These are phyloP conservation scores for Trametes hirsuta DNA, from an alignment of 1,284 basidiomycete genomes.

Conservation along the genomic window DNA sequence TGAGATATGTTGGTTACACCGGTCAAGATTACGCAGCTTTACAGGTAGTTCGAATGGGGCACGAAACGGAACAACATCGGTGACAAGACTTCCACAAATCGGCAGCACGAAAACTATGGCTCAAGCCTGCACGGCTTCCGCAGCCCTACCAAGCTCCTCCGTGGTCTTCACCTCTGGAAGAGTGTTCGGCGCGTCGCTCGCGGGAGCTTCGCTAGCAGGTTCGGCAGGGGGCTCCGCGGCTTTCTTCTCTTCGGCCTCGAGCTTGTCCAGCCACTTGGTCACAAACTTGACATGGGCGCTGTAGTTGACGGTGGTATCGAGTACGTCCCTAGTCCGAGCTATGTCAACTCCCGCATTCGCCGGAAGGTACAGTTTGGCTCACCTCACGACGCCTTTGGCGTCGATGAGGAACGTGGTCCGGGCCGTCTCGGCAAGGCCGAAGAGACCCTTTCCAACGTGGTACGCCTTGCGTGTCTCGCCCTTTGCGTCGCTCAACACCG, in stretches of 20 bases:
- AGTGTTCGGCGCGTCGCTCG: constrained; percentile 3
- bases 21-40: not conserved
- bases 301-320: constrained; percentile 62
- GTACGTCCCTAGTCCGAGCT: constrained; percentile 45
- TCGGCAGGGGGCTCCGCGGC: constrained; percentile 20
- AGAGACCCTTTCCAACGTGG: constrained; percentile 61
- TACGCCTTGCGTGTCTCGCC: constrained; percentile 67
- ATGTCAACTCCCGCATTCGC: constrained; percentile 2
- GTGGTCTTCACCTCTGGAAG: constrained; percentile 6
- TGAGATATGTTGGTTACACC: not conserved
- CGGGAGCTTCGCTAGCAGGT: constrained; percentile 7
- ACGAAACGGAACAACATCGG: not conserved
- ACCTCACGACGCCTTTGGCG: constrained; percentile 67
- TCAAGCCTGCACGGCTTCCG: constrained; percentile 23
- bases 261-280: constrained; percentile 60
- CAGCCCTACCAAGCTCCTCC: constrained; percentile 19
- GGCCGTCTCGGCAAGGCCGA: constrained; percentile 62
- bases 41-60: constrained; percentile 3
- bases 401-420: constrained; percentile 80
- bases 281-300: constrained; percentile 70
- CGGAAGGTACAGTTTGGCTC: constrained; percentile 21
- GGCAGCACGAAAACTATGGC: not conserved
- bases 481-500: constrained; percentile 71
- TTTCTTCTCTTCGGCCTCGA: constrained; percentile 44
- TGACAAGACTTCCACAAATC: not conserved